Percentiles rank a stretch among this genome's conserved stretches.
Conservation (phyloP, 768 basidiomycete species). For the Trametes cubensis region DNA sequence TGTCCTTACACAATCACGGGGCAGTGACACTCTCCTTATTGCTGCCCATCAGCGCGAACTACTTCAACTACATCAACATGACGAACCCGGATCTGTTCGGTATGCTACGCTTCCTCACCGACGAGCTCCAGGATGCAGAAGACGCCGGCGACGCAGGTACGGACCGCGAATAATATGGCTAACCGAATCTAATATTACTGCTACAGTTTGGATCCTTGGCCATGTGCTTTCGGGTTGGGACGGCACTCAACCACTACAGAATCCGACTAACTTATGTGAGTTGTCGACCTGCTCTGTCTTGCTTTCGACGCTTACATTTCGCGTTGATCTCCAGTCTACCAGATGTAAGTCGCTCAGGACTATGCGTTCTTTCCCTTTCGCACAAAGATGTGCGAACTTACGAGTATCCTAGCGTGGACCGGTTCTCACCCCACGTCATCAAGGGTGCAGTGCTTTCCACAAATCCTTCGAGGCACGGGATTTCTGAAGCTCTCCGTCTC, state of each 20-base stretch:
- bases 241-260: slow-evolving; percentile 61
- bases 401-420: slow-evolving; percentile 55
- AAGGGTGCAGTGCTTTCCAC: slow-evolving; percentile 51
- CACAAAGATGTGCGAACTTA: background rate
- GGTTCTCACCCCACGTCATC: slow-evolving; percentile 78
- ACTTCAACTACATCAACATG: slow-evolving; percentile 78
- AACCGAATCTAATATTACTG: slow-evolving; percentile 4
- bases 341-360: slow-evolving; percentile 42
- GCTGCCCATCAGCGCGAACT: slow-evolving; percentile 52
- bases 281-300: slow-evolving; percentile 7
- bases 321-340: slow-evolving; percentile 46
- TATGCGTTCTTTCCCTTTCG: background rate
- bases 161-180: slow-evolving; percentile 14
- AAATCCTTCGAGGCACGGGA: background rate
- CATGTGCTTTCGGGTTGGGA: slow-evolving; percentile 72
- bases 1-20: background rate
- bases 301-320: slow-evolving; percentile 34
- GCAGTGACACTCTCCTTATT: background rate
- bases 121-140: slow-evolving; percentile 78
- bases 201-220: slow-evolving; percentile 53
- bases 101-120: slow-evolving; percentile 76
- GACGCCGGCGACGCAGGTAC: slow-evolving; percentile 74
- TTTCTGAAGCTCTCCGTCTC: slow-evolving; percentile 4
- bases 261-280: slow-evolving; percentile 74
- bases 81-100: slow-evolving; percentile 70